Evolutionary conservation across 108 stramenopile species (phyloP), one percentile per base, ranked within the genome.

Genomic region (Skeletonema tropicum): DNA sequence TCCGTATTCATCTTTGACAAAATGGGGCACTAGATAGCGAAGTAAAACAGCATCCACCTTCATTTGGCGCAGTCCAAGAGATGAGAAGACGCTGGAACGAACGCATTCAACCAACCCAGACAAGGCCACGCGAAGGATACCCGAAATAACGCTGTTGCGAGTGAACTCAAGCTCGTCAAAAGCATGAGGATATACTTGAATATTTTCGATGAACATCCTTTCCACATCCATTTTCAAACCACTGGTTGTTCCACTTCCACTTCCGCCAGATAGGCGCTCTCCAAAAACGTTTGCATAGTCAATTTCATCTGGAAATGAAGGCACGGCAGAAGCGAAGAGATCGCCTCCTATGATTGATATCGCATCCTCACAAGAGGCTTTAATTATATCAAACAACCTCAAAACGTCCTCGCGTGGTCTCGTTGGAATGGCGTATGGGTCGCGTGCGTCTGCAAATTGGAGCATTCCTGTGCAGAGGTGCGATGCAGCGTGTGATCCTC

Each of bases 141-240:
- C 67, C 21, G 84, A 76, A 8, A 95, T 68, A 19, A 95, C 81
- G 5, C 77, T 66, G 75, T 88, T 89, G 21, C 88, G 73, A 14
- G 77, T 76, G 69, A 90, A 88, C 33, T 81, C 85, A 11, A 83
- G 13, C 25, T 74, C 41, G 10, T 84, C 79, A 35, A 75, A 83
- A 11, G 90, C 79, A 77, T 91, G 89, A 3, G 90, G 89, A 58
- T 82, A 88, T 12, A 90, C 74, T 36, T 71, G 66, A 42, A 85
- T 73, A 64, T 91, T 92, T 70, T 91, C 89, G 41, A 79, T 85
- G 71, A 95, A 93, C 90, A 95, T 93, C 32, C 94, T 86, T 60
- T 93, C 94, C 33, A 95, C 92, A 68, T 95, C 94, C 48, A 95
- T 69, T 17, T 80, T 87, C 68, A 95, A 68, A 31, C 92, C 89